Conservation (phyloP, 176 grass and related monocot species). For the Oryza punctata region DNA sequence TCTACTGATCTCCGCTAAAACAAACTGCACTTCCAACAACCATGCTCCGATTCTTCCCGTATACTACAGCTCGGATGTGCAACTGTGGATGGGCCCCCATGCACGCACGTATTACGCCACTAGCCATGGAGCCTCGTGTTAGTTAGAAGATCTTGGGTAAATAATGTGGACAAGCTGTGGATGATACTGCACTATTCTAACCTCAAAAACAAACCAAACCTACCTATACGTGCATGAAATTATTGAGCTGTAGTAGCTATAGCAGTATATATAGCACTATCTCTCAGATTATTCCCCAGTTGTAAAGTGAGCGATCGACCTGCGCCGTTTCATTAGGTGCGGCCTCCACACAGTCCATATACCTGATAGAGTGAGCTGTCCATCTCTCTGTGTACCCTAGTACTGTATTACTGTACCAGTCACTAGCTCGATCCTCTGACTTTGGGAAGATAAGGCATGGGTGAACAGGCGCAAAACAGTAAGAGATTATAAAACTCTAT, state of each 20-base stretch:
- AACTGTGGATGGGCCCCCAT: conserved; percentile 6
- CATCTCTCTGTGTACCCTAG: no score
- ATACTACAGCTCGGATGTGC: not conserved
- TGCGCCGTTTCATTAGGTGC: conserved; percentile 1
- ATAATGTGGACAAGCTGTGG: conserved; percentile 27
- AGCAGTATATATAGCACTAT: not conserved
- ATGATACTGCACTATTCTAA: not conserved
- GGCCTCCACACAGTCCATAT: not conserved
- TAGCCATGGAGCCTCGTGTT: conserved; percentile 12
- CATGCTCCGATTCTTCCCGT: conserved; percentile 7
- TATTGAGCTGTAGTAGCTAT: not conserved
- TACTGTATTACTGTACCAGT: conserved; percentile 15
- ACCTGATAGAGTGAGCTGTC: no score
- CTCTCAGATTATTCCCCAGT: not conserved
- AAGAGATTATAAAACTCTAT: no score
- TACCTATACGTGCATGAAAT: not conserved
- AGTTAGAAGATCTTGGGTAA: not conserved
- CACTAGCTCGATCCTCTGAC: not conserved
- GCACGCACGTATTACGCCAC: not conserved
- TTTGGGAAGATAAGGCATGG: no score
- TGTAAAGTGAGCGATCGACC: conserved; percentile 10
- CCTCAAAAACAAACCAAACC: not conserved
- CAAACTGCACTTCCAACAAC: not conserved
- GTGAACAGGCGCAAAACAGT: no score
- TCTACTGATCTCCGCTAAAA: not conserved